These are phyloP conservation scores for Pyrenopolyporus hunteri DNA, from an alignment of 495 filamentous ascomycete genomes.

Conservation along the genomic window DNA sequence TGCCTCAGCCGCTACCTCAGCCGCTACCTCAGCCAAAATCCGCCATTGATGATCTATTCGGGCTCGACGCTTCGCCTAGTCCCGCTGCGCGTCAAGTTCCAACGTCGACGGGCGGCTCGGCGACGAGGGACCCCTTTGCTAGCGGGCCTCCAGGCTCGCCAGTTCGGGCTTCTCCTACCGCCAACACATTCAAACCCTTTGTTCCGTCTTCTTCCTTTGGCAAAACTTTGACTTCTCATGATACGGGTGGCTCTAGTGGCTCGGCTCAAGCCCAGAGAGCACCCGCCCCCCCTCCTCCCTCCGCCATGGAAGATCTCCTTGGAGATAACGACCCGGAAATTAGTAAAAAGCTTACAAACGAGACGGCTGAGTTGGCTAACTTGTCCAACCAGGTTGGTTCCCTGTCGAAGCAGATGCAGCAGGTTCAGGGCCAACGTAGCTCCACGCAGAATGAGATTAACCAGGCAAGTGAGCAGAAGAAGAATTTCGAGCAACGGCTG, in stretches of 20 bases:
- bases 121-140: slow-evolving; percentile 63
- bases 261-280: slow-evolving; percentile 46
- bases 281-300: slow-evolving; percentile 50
- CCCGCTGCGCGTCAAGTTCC: slow-evolving; percentile 64
- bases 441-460: slow-evolving; percentile 79
- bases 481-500: slow-evolving; percentile 86
- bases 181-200: slow-evolving; percentile 82
- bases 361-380: slow-evolving; percentile 94
- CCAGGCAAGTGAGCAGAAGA: slow-evolving; percentile 81
- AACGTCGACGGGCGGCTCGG: slow-evolving; percentile 75
- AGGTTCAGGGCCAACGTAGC: slow-evolving; percentile 78
- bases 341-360: slow-evolving; percentile 81
- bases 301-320: slow-evolving; percentile 85
- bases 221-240: slow-evolving; percentile 75
- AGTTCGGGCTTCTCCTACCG: slow-evolving; percentile 52
- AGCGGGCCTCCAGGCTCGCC: slow-evolving; percentile 60
- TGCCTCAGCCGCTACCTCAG: slow-evolving; percentile 40
- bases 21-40: slow-evolving; percentile 66
- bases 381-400: slow-evolving; percentile 92
- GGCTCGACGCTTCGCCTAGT: slow-evolving; percentile 71
- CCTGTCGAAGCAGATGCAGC: slow-evolving; percentile 90
- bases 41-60: slow-evolving; percentile 90
- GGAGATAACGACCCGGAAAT: slow-evolving; percentile 92
- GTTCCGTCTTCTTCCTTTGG: slow-evolving; percentile 90
- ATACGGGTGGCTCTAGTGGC: slow-evolving; percentile 72